A percentile compares a stretch with the other conserved stretches of the same genome.
These are phyloP conservation scores for Trichoderma arundinaceum DNA, from an alignment of 2,329 filamentous ascomycete genomes.

Conservation along the genomic window DNA sequence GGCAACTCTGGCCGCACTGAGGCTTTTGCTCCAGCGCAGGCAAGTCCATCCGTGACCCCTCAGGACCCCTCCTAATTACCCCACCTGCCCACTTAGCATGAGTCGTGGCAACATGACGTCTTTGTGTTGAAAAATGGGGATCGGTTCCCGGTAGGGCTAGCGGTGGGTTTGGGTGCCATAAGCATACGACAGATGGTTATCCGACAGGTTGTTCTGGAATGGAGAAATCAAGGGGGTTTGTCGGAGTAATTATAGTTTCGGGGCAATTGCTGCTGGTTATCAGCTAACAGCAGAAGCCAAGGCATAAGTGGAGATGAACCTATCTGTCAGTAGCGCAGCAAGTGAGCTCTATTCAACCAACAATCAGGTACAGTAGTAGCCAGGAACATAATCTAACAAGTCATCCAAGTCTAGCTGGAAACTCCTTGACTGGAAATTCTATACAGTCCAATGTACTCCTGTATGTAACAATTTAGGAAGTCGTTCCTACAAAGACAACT, in stretches of 20 bases:
- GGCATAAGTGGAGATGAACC: not conserved
- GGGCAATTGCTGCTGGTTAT: not conserved
- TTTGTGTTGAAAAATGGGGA: not conserved
- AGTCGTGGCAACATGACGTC: conserved; percentile 19
- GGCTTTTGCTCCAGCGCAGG: conserved; percentile 18
- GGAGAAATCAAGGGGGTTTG: conserved; percentile 8
- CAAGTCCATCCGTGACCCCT: conserved; percentile 27
- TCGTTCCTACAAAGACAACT: not conserved
- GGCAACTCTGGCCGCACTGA: conserved; percentile 26
- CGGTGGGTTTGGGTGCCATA: not conserved
- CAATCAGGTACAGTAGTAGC: no score
- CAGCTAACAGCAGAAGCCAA: not conserved
- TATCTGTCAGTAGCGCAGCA: no score
- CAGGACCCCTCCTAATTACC: conserved; percentile 9
- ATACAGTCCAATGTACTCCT: not conserved
- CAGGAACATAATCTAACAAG: no score
- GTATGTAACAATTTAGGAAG: not conserved
- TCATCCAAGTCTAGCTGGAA: no score
- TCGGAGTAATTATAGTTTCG: conserved; percentile 8
- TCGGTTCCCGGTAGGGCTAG: not conserved
- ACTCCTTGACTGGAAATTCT: no score
- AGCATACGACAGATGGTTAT: conserved; percentile 20
- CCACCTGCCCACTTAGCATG: conserved; percentile 18
- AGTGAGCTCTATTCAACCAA: no score
- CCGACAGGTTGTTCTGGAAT: not conserved